These are phyloP conservation scores for Sapria himalayana DNA, from an alignment of 345 rosid species.

Conservation along the genomic window DNA sequence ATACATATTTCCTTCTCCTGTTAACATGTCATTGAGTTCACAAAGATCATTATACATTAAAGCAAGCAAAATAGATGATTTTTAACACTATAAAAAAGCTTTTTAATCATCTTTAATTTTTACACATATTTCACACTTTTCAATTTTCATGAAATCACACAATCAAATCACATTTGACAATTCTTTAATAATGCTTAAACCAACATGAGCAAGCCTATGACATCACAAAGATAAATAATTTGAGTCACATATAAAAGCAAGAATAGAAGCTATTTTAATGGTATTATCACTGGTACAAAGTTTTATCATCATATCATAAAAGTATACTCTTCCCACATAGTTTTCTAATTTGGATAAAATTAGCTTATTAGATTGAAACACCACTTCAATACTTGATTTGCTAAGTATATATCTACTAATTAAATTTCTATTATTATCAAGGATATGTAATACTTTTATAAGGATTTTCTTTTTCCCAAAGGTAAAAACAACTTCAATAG, in stretches of 20 bases:
- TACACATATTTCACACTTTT: background rate
- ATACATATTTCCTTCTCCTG: background rate
- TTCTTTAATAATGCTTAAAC: background rate
- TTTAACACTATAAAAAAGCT: slow-evolving; percentile 3
- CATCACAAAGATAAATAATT: slow-evolving; percentile 3
- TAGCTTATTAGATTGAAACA: background rate
- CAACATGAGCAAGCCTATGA: background rate
- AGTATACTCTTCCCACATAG: background rate
- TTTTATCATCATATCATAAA: background rate
- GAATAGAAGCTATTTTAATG: background rate
- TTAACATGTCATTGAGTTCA: slow-evolving; percentile 7
- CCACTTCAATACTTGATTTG: background rate
- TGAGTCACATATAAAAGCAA: slow-evolving; percentile 3
- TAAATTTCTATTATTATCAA: background rate
- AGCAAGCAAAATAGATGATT: background rate
- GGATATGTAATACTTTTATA: background rate
- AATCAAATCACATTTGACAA: background rate
- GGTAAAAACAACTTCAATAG: background rate
- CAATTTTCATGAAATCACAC: background rate
- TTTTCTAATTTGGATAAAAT: background rate
- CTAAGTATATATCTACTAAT: background rate
- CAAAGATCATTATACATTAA: slow-evolving; percentile 1
- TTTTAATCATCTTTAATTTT: slow-evolving; percentile 5
- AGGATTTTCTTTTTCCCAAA: background rate
- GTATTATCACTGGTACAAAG: too few relatives aligned